These are phyloP conservation scores for Hyaloperonospora arabidopsidis DNA, from an alignment of 352 stramenopile genomes.

Conservation along the genomic window DNA sequence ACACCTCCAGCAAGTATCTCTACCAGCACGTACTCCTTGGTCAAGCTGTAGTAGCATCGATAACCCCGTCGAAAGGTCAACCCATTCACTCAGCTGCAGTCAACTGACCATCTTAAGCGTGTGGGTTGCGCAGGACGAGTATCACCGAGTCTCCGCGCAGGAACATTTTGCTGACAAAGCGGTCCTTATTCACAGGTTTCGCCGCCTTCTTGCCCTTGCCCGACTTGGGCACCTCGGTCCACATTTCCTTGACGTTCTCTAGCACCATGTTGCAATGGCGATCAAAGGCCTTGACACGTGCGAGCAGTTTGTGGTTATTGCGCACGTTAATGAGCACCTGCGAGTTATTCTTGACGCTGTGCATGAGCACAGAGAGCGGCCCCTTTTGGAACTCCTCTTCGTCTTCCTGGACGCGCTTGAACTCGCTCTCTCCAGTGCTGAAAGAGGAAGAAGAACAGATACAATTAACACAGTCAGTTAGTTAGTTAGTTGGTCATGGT, in stretches of 20 bases:
- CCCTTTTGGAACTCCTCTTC: slow-evolving; percentile 94
- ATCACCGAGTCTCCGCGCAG: slow-evolving; percentile 99
- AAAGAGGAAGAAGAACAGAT: background rate
- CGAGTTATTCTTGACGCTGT: slow-evolving; percentile 96
- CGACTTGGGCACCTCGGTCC: slow-evolving; percentile 97
- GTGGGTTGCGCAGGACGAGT: slow-evolving; percentile 96
- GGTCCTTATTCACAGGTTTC: slow-evolving; percentile 96
- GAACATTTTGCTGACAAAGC: slow-evolving; percentile 99
- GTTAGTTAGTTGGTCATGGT: slow-evolving; percentile 2
- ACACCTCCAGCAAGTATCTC: slow-evolving; percentile 33
- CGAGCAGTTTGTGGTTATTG: slow-evolving; percentile 99
- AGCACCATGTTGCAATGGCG: slow-evolving; percentile 99
- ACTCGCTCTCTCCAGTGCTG: slow-evolving; percentile 42
- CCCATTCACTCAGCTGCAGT: slow-evolving; percentile 19
- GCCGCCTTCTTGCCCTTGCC: slow-evolving; percentile 94
- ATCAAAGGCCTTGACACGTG: slow-evolving; percentile 99
- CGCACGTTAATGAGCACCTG: slow-evolving; percentile 99
- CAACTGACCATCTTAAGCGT: slow-evolving; percentile 45
- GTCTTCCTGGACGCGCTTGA: slow-evolving; percentile 83
- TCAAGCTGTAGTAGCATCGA: too few relatives aligned
- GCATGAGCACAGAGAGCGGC: slow-evolving; percentile 95
- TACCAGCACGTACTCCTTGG: slow-evolving; percentile 14
- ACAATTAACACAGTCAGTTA: slow-evolving; percentile 14
- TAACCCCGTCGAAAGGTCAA: too few relatives aligned
- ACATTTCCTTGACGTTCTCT: slow-evolving; percentile 99